Evolutionary conservation across 164 flowering plant species (phyloP).

Genomic region (Vitis vinifera): DNA sequence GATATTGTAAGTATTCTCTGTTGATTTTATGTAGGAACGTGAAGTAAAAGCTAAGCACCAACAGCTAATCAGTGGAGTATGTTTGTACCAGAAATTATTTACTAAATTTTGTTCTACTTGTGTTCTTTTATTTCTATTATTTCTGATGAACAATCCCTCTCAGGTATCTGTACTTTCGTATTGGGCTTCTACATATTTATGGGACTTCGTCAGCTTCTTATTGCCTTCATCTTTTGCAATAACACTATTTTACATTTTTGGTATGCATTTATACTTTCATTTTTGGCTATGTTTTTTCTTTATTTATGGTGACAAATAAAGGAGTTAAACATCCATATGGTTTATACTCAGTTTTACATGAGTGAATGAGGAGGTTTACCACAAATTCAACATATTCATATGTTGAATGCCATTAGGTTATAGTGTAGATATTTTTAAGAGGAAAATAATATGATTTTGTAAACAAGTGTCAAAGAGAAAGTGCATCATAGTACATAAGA

Average conservation of each 20-base stretch:
- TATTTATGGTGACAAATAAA: not conserved
- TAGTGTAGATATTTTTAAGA: too few species aligned
- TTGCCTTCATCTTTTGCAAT: conserved; percentile 81
- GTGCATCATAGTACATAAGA: too few species aligned
- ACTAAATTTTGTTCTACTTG: not conserved
- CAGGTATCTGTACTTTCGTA: conserved; percentile 90
- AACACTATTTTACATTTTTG: conserved; percentile 76
- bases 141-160: not conserved
- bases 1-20: not conserved
- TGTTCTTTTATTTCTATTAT: not conserved
- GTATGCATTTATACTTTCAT: conserved; percentile 37
- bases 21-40: conserved; percentile 65
- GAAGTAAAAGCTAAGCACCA: conserved; percentile 99
- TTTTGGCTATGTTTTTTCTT: not conserved
- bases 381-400: too few species aligned
- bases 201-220: conserved; percentile 95
- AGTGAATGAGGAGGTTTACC: too few species aligned
- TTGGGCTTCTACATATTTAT: conserved; percentile 85
- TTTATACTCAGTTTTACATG: too few species aligned
- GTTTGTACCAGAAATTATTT: conserved; percentile 6
- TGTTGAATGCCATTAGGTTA: too few species aligned
- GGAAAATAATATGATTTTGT: too few species aligned
- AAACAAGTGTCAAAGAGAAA: too few species aligned
- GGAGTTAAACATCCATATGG: not conserved
- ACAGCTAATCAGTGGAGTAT: conserved; percentile 96